These are phyloP conservation scores for Populus pruinosa DNA, from an alignment of 345 rosid genomes.

Conservation along the genomic window DNA sequence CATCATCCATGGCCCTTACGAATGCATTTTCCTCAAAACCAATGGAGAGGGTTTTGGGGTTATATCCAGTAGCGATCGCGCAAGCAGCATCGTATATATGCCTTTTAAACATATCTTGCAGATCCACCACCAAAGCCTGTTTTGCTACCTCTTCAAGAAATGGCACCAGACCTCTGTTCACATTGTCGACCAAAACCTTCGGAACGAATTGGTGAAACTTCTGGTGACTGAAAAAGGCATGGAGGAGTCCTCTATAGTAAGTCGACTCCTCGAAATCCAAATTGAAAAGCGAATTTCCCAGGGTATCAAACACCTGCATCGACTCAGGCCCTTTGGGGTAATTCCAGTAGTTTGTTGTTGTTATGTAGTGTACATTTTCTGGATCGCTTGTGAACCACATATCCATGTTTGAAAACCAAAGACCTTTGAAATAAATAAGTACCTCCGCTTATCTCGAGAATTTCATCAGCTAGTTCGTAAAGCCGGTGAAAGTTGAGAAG, in stretches of 20 bases:
- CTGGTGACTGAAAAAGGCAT: neutral
- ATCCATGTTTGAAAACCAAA: neutral
- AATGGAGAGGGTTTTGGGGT: constrained; percentile 1
- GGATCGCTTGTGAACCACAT: neutral
- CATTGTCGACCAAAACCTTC: neutral
- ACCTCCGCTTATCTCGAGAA: neutral
- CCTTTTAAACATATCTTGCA: neutral
- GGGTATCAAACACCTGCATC: neutral
- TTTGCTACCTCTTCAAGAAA: neutral
- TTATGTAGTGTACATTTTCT: neutral
- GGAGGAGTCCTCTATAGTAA: neutral
- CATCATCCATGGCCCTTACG: constrained; percentile 16
- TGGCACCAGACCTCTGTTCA: neutral
- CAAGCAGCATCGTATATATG: neutral
- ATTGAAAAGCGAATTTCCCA: neutral
- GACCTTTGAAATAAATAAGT: neutral
- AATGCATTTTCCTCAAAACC: constrained; percentile 9
- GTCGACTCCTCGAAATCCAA: neutral
- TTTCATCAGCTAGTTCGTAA: neutral
- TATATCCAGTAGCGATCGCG: constrained; percentile 3
- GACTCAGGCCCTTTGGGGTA: neutral
- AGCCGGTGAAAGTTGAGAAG: neutral
- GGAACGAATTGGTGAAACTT: neutral
- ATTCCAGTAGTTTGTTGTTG: neutral
- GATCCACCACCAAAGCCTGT: neutral